Evolutionary conservation across 2,329 filamentous ascomycete genomes (phyloP).

Genomic region (Colletotrichum sp.): DNA sequence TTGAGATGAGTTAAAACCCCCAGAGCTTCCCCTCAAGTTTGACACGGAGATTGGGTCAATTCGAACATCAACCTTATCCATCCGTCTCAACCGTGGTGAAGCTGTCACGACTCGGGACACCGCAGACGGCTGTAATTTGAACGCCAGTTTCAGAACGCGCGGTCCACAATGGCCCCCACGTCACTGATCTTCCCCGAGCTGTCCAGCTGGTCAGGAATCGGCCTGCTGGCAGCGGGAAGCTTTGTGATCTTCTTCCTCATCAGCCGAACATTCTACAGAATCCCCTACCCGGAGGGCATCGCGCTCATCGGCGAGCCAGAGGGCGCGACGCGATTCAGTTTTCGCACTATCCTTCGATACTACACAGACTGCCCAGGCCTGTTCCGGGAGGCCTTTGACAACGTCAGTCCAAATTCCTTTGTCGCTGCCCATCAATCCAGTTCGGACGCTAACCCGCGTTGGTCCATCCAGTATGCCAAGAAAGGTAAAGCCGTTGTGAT

Average conservation of each 20-base stretch:
- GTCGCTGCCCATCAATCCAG: background rate
- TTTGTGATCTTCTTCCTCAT: constrained; percentile 21
- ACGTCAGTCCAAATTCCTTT: constrained; percentile 20
- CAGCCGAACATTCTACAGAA: constrained; percentile 19
- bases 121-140: background rate
- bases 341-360: constrained; percentile 30
- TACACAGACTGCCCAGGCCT: constrained; percentile 32
- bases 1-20: background rate
- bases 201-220: background rate
- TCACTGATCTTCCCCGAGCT: background rate
- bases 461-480: constrained; percentile 40
- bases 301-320: constrained; percentile 28
- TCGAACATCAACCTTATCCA: background rate
- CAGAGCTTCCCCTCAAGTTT: background rate
- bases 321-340: constrained; percentile 27
- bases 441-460: background rate
- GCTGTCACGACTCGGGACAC: background rate
- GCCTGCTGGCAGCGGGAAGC: background rate
- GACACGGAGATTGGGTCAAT: background rate
- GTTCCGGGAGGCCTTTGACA: constrained; percentile 33
- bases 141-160: background rate
- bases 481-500: constrained; percentile 44
- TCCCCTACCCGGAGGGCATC: constrained; percentile 29
- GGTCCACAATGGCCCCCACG: background rate
- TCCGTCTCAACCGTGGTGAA: background rate